Percentiles rank a stretch among this genome's conserved stretches.
Evolutionary conservation across 352 stramenopile genomes (phyloP).

Genomic region (Labyrinthula sp.): DNA sequence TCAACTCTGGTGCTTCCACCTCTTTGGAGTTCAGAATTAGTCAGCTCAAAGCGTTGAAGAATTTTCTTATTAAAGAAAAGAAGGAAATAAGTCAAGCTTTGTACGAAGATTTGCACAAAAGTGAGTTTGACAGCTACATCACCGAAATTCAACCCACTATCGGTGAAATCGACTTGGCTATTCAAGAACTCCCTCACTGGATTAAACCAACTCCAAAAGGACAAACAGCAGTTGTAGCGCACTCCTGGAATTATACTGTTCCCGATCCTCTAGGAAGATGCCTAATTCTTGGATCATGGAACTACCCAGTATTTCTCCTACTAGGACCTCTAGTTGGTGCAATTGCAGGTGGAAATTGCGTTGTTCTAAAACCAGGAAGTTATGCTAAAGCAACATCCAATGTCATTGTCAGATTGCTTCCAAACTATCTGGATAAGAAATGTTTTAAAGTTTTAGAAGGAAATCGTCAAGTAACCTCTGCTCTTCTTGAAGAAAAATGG

Average conservation of each 20-base stretch:
- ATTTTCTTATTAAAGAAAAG: slow-evolving; percentile 35
- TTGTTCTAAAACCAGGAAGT: slow-evolving; percentile 68
- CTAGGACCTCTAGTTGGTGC: slow-evolving; percentile 52
- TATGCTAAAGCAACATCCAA: slow-evolving; percentile 45
- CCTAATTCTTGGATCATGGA: slow-evolving; percentile 68
- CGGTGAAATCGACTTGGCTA: slow-evolving; percentile 41
- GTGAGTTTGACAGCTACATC: slow-evolving; percentile 42
- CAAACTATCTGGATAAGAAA: slow-evolving; percentile 38
- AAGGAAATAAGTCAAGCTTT: slow-evolving; percentile 33
- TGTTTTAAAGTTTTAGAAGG: slow-evolving; percentile 50
- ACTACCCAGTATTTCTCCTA: slow-evolving; percentile 61
- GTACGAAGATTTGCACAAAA: slow-evolving; percentile 35
- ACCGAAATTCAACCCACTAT: slow-evolving; percentile 42
- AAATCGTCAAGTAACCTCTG: slow-evolving; percentile 49
- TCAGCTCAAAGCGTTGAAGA: slow-evolving; percentile 33
- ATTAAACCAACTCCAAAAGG: slow-evolving; percentile 1
- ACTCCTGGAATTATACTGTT: slow-evolving; percentile 43
- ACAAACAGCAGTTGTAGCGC: slow-evolving; percentile 37
- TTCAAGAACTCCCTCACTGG: slow-evolving; percentile 13
- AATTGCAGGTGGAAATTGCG: slow-evolving; percentile 69
- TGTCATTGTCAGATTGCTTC: slow-evolving; percentile 39
- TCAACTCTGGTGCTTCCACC: no score
- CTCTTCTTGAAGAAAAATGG: slow-evolving; percentile 47
- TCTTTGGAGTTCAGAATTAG: slow-evolving; percentile 11
- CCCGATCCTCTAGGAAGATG: slow-evolving; percentile 43